Evolutionary conservation across 352 stramenopile species (phyloP), one percentile per base, ranked within the genome.

Genomic region (Globisporangium heterothallicum): DNA sequence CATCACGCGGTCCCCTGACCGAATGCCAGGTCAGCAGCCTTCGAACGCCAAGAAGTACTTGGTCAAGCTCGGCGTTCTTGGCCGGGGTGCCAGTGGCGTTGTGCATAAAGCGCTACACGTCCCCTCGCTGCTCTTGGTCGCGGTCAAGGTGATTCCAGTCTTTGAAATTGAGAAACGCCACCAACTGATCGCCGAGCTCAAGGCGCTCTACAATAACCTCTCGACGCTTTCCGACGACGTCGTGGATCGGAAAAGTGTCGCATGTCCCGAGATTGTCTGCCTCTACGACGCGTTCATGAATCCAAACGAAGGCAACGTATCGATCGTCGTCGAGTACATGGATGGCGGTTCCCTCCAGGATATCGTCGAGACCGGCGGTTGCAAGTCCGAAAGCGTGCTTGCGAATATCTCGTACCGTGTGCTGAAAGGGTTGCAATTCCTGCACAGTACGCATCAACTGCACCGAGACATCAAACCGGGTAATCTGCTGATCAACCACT

Each of bases 321-420:
- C 80, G 0, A 96, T 98, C 40, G 86, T 98, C n/a, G 79, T 98
- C 38, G 93, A 98, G 64, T 98, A 97, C 63, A 98, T 98, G 92
- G 84, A 97, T 47, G 92, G 85, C n/a, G 93, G 93, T 13, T 96
- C 86, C 27, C 72, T 98, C 2, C 86, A 98, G 58, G 91, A 97
- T 43, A 92, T 97, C 26, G 87, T 97, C 16, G 79, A 97, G 42
- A 87, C 71, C 6, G 88, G 88, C 19, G 88, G 86, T 19, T 95
- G 81, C 59, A 88, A 78, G 25, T 86, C 77, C 30, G 92, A 97
- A 49, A 69, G 66, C 21, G 83, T 93, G n/a, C 68, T 98, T 18
- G 85, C 88, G 6, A 91, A 93, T 22, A 96, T 98, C 34, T 87
- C 84, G 13, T 82, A 77, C 29, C 74, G 88, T 8, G 84, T 96